Evolutionary conservation across 2,329 filamentous ascomycete species (phyloP).

Genomic region (Calonectria honghensis): DNA sequence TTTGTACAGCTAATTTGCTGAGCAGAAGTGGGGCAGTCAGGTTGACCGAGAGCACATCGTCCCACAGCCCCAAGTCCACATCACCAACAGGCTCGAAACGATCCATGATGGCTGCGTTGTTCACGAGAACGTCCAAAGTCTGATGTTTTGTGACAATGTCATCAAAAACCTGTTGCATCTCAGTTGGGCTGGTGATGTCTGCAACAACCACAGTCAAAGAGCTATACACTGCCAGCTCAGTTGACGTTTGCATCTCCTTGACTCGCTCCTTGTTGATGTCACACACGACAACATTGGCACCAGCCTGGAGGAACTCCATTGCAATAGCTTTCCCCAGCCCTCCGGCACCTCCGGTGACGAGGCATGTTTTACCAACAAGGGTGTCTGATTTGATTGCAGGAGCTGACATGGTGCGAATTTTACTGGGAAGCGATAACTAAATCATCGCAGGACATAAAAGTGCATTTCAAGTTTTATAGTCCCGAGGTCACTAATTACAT

Average conservation of each 20-base stretch:
- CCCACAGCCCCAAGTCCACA: background rate
- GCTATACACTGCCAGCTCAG: background rate
- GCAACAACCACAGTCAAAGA: background rate
- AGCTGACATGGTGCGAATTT: background rate
- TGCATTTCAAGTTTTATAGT: background rate
- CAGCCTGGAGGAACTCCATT: background rate
- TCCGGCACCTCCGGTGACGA: background rate
- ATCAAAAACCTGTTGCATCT: background rate
- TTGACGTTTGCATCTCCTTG: background rate
- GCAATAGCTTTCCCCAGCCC: constrained; percentile 9
- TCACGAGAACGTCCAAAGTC: background rate
- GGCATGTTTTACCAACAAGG: background rate
- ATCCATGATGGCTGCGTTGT: constrained; percentile 16
- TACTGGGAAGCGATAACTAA: background rate
- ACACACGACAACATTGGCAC: background rate
- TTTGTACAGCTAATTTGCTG: background rate
- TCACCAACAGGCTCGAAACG: constrained; percentile 10
- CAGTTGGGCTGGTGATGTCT: background rate
- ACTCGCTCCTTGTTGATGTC: background rate
- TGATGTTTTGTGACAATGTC: background rate
- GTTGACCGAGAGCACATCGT: background rate
- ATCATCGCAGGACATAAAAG: background rate
- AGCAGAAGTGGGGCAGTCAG: constrained; percentile 3
- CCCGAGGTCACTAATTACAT: no score
- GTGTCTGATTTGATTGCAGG: background rate